Conservation (phyloP, 2,329 filamentous ascomycete species). For the Setomelanomma holmii region DNA sequence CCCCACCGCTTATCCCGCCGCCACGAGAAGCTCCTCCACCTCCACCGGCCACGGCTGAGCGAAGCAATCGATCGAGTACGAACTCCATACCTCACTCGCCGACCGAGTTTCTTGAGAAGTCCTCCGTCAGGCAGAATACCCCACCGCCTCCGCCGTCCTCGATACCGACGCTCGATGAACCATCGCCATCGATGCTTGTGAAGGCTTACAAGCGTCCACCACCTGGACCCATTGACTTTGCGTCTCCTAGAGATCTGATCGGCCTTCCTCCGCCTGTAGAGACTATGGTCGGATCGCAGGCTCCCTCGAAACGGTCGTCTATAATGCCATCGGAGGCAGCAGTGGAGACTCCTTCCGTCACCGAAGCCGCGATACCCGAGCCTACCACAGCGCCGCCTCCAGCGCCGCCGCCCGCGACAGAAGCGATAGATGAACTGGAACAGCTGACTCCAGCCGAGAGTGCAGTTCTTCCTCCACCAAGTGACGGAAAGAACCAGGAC, state of each 20-base stretch:
- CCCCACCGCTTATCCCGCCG: conserved; percentile 44
- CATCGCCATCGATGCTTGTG: conserved; percentile 13
- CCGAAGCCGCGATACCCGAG: background rate
- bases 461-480: conserved; percentile 28
- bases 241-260: conserved; percentile 32
- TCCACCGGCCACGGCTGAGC: conserved; percentile 32
- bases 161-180: conserved; percentile 21
- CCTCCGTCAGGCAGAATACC: conserved; percentile 18
- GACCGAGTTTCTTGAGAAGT: conserved; percentile 21
- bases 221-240: conserved; percentile 36
- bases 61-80: conserved; percentile 19
- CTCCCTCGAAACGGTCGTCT: conserved; percentile 19
- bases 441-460: conserved; percentile 28
- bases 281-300: conserved; percentile 22
- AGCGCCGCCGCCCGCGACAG: conserved; percentile 15
- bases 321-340: conserved; percentile 15
- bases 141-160: conserved; percentile 30
- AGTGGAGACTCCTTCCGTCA: background rate
- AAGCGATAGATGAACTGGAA: conserved; percentile 17
- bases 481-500: conserved; percentile 13
- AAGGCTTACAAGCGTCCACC: conserved; percentile 37
- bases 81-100: conserved; percentile 22
- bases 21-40: conserved; percentile 36
- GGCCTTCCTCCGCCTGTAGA: conserved; percentile 29
- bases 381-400: conserved; percentile 6